Evolutionary conservation across 2,329 filamentous ascomycete genomes (phyloP).

Genomic region (Fusarium chaquense): DNA sequence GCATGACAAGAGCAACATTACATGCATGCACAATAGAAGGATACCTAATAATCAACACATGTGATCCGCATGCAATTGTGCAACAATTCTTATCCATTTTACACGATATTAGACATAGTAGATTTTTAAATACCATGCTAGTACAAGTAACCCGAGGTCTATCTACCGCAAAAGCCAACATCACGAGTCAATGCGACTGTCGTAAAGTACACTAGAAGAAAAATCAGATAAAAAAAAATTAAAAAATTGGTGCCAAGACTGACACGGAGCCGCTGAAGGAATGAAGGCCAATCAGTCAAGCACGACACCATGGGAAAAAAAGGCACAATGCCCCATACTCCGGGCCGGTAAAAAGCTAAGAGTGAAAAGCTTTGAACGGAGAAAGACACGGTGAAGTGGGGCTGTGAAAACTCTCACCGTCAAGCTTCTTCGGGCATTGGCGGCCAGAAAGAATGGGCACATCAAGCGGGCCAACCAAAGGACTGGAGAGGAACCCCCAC

Average conservation of each 20-base stretch:
- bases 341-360: constrained; percentile 40
- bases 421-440: constrained; percentile 41
- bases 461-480: constrained; percentile 42
- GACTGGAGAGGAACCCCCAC: constrained; percentile 17
- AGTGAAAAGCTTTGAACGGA: constrained; percentile 15
- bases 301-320: constrained; percentile 43
- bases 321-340: constrained; percentile 49
- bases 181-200: constrained; percentile 28
- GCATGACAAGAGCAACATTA: constrained; percentile 24
- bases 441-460: constrained; percentile 29
- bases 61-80: constrained; percentile 33
- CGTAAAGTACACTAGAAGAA: constrained; percentile 19
- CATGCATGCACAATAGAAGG: constrained; percentile 2
- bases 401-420: constrained; percentile 45
- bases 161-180: constrained; percentile 4
- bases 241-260: constrained; percentile 12
- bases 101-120: constrained; percentile 19
- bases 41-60: constrained; percentile 9
- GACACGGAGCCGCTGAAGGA: constrained; percentile 42
- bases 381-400: constrained; percentile 42
- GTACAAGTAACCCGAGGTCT: constrained; percentile 23
- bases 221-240: constrained; percentile 21
- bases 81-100: background rate
- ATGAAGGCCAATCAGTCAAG: constrained; percentile 53
- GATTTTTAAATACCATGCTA: constrained; percentile 27